phyloP scores from a whole-genome alignment of 441 rosid species.

The Adansonia madagascariensis region DNA sequence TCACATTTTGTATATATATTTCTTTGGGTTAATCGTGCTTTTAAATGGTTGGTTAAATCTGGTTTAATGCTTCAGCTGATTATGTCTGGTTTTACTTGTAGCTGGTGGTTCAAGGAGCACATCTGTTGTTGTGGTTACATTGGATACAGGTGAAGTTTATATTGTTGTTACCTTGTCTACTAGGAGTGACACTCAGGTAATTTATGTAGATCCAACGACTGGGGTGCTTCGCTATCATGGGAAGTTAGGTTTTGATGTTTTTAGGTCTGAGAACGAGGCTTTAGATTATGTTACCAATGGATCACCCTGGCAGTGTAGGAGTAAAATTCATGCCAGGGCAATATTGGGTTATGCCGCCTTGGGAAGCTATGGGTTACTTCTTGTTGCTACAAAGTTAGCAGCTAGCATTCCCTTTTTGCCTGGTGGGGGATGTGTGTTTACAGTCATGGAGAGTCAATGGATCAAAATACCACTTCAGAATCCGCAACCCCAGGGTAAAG shows the following conservation, averaged over 20 bases:
- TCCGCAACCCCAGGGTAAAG: slow-evolving; percentile 88
- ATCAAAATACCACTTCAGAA: slow-evolving; percentile 78
- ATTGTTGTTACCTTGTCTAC: slow-evolving; percentile 66
- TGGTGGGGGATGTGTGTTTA: slow-evolving; percentile 90
- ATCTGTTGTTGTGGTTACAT: slow-evolving; percentile 70
- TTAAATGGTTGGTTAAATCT: slow-evolving; percentile 14
- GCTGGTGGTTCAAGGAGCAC: slow-evolving; percentile 67
- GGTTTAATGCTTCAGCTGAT: slow-evolving; percentile 9
- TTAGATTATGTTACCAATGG: slow-evolving; percentile 69
- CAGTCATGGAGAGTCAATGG: slow-evolving; percentile 89
- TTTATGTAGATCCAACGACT: slow-evolving; percentile 92
- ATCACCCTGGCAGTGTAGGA: slow-evolving; percentile 59
- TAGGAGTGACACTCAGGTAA: slow-evolving; percentile 74
- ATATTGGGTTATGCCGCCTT: slow-evolving; percentile 86
- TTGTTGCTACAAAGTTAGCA: slow-evolving; percentile 80
- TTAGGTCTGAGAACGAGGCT: slow-evolving; percentile 86
- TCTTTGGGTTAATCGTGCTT: background rate
- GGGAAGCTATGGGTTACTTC: slow-evolving; percentile 83
- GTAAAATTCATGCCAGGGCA: slow-evolving; percentile 61
- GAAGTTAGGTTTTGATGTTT: slow-evolving; percentile 68
- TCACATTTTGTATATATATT: background rate
- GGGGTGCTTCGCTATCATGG: slow-evolving; percentile 72
- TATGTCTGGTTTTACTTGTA: slow-evolving; percentile 26
- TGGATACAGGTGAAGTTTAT: slow-evolving; percentile 77
- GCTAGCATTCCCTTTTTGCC: slow-evolving; percentile 79